These are phyloP conservation scores for Niveomyces coronatus DNA, from an alignment of 2,329 filamentous ascomycete genomes.

Conservation along the genomic window DNA sequence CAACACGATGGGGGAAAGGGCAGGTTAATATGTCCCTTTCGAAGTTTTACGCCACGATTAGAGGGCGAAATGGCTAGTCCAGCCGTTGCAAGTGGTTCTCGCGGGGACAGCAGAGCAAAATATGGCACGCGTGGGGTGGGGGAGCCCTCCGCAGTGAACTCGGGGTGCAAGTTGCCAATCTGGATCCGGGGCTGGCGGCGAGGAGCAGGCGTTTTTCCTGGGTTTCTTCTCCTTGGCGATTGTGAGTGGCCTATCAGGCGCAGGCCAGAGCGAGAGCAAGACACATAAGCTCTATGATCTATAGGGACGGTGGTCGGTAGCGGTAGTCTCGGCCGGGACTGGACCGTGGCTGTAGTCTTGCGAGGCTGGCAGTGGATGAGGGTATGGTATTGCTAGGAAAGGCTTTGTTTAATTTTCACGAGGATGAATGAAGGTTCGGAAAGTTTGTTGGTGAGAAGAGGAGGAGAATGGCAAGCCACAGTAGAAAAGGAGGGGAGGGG, in stretches of 20 bases:
- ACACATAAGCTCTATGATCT: too few relatives aligned
- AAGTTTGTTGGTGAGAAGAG: not conserved
- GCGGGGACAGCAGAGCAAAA: not conserved
- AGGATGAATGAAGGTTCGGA: not conserved
- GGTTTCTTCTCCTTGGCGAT: too few relatives aligned
- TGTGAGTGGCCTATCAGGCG: too few relatives aligned
- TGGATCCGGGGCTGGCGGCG: constrained; percentile 4
- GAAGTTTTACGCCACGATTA: not conserved
- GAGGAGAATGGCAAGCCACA: constrained; percentile 3
- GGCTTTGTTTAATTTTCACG: too few relatives aligned
- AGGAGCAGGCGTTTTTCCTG: constrained; percentile 1
- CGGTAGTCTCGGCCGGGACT: constrained; percentile 5
- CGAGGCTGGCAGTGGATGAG: constrained; percentile 1
- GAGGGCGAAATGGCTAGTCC: not conserved
- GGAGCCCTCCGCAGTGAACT: too few relatives aligned
- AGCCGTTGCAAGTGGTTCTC: constrained; percentile 6
- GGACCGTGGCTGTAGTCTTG: not conserved
- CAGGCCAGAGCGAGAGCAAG: too few relatives aligned
- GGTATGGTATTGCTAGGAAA: not conserved
- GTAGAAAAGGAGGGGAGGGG: constrained; percentile 1
- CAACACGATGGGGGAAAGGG: constrained; percentile 9
- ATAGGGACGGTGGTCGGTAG: not conserved
- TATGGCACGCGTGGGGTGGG: not conserved
- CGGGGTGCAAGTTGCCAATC: not conserved
- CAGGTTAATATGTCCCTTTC: constrained; percentile 8